Percentiles rank a stretch among this genome's conserved stretches.
phyloP scores from a whole-genome alignment of 106 monocot species.

The Dendrobium nobile region DNA sequence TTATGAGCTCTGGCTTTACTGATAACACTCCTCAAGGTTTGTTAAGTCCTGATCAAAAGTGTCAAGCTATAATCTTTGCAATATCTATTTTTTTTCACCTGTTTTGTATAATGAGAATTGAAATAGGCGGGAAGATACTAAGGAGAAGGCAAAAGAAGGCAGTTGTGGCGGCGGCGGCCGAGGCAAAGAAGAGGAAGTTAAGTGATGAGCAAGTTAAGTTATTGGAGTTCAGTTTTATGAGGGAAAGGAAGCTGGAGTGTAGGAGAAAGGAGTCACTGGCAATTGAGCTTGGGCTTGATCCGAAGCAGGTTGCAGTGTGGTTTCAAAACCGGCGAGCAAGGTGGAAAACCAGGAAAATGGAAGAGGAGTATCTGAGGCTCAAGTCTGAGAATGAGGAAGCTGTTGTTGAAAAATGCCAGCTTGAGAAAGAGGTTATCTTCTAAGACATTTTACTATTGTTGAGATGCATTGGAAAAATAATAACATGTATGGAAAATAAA shows the following conservation, averaged over 20 bases:
- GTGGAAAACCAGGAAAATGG: conserved; percentile 22
- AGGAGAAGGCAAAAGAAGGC: not conserved
- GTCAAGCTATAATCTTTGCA: not conserved
- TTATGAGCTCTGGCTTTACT: not conserved
- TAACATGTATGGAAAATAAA: not conserved
- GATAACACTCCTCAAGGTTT: not conserved
- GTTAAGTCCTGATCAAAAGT: not conserved
- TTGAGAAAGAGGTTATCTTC: conserved; percentile 1
- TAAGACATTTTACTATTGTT: not conserved
- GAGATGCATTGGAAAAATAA: not conserved
- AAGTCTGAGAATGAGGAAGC: conserved; percentile 13
- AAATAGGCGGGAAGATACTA: not conserved
- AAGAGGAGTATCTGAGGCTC: conserved; percentile 26
- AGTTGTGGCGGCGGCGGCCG: no score
- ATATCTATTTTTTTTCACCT: not conserved
- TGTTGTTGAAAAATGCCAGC: not conserved
- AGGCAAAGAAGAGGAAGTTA: not conserved
- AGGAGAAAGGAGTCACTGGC: conserved; percentile 33
- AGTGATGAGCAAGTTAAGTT: conserved; percentile 19
- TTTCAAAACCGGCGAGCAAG: conserved; percentile 18
- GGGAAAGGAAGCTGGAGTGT: conserved; percentile 36
- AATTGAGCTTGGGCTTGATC: conserved; percentile 31
- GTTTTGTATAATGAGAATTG: not conserved
- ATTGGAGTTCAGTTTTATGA: conserved; percentile 32
- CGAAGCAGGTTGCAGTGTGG: conserved; percentile 37